A percentile compares a stretch with the other conserved stretches of the same genome.
phyloP scores from a whole-genome alignment of 2,329 filamentous ascomycete species.

The Phyllosticta citribraziliensis region DNA sequence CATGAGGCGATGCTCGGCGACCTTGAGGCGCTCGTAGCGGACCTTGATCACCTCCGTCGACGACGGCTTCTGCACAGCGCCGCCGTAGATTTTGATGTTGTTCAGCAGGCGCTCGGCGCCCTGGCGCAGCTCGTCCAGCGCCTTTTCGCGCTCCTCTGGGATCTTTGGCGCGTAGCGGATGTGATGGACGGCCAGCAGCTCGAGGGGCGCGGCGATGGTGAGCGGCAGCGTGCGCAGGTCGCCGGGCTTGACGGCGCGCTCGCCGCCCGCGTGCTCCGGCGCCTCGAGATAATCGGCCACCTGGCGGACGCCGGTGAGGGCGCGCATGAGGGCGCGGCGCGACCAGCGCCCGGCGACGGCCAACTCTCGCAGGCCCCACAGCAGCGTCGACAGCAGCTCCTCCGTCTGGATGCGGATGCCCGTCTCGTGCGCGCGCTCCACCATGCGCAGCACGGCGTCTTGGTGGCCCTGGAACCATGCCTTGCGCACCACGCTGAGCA shows the following conservation, averaged over 20 bases:
- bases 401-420: constrained; percentile 17
- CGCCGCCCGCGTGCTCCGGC: constrained; percentile 25
- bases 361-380: constrained; percentile 26
- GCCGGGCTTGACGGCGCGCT: not conserved
- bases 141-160: constrained; percentile 31
- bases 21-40: constrained; percentile 11
- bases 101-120: constrained; percentile 31
- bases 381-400: constrained; percentile 22
- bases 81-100: constrained; percentile 18
- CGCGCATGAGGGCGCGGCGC: constrained; percentile 26
- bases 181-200: constrained; percentile 33
- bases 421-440: constrained; percentile 20
- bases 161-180: constrained; percentile 21
- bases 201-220: constrained; percentile 33
- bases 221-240: constrained; percentile 27
- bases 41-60: not conserved
- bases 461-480: constrained; percentile 17
- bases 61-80: no score
- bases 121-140: constrained; percentile 29
- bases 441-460: constrained; percentile 21
- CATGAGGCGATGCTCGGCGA: constrained; percentile 17
- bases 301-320: constrained; percentile 29
- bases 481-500: constrained; percentile 16
- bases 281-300: constrained; percentile 33
- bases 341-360: constrained; percentile 28